Evolutionary conservation across 805 yeast genomes (phyloP).

Genomic region (Saccharomyces jurei): DNA sequence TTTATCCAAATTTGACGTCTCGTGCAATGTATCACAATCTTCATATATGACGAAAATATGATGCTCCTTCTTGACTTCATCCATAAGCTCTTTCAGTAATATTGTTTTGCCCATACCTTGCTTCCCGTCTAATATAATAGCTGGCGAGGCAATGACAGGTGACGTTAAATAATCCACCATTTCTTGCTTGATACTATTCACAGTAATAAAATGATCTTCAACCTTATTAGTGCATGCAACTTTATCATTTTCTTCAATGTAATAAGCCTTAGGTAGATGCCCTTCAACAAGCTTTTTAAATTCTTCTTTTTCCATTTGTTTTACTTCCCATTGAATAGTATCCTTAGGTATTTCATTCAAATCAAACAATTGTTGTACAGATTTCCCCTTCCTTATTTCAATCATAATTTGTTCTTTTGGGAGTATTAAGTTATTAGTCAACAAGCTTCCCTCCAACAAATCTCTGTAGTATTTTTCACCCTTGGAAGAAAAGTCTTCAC

Average conservation of each 20-base stretch:
- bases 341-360: background rate
- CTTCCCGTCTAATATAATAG: conserved; percentile 61
- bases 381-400: conserved; percentile 6
- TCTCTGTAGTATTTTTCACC: conserved; percentile 34
- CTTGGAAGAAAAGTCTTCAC: conserved; percentile 4
- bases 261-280: background rate
- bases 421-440: conserved; percentile 13
- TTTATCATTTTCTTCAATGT: background rate
- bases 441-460: conserved; percentile 3
- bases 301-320: background rate
- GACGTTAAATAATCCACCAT: conserved; percentile 9
- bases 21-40: conserved; percentile 42
- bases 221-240: background rate
- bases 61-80: conserved; percentile 30
- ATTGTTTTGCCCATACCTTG: conserved; percentile 79
- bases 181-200: conserved; percentile 2
- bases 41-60: conserved; percentile 38
- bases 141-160: conserved; percentile 28
- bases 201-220: background rate
- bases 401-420: conserved; percentile 5
- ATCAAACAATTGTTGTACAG: background rate
- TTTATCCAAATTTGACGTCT: conserved; percentile 23
- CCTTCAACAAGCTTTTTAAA: background rate
- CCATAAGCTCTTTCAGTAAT: conserved; percentile 37
- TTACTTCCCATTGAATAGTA: background rate